These are phyloP conservation scores for Plasmodium vivax DNA, from an alignment of 169 alveolate species.

Conservation along the genomic window DNA sequence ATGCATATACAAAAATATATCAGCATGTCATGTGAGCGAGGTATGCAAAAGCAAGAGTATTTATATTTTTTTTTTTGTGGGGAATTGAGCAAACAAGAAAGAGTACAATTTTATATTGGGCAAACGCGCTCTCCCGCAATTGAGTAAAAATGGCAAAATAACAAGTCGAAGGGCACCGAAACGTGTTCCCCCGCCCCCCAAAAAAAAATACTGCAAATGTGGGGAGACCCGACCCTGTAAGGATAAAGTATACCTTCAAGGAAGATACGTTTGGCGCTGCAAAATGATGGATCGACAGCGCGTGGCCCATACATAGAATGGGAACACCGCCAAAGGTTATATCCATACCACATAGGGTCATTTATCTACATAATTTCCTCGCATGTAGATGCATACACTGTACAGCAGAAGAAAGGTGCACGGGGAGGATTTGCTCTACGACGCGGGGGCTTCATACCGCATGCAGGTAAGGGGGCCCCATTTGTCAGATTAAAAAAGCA, in stretches of 20 bases:
- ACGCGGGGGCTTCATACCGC: not conserved
- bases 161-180: not conserved
- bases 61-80: not conserved
- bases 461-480: not conserved
- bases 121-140: not conserved
- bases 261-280: not conserved
- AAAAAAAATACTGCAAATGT: not conserved
- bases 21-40: not conserved
- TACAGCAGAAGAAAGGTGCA: not conserved
- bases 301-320: not conserved
- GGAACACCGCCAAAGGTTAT: not conserved
- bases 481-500: not conserved
- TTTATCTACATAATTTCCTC: not conserved
- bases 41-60: not conserved
- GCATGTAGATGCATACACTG: not conserved
- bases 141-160: not conserved
- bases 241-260: not conserved
- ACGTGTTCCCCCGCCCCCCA: not conserved
- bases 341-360: not conserved
- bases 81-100: not conserved
- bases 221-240: not conserved
- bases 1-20: not conserved
- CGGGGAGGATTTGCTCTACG: not conserved
- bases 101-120: not conserved
- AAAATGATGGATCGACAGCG: not conserved